Conservation (phyloP, 805 yeast genomes). For the Wickerhamiella galacta region DNA sequence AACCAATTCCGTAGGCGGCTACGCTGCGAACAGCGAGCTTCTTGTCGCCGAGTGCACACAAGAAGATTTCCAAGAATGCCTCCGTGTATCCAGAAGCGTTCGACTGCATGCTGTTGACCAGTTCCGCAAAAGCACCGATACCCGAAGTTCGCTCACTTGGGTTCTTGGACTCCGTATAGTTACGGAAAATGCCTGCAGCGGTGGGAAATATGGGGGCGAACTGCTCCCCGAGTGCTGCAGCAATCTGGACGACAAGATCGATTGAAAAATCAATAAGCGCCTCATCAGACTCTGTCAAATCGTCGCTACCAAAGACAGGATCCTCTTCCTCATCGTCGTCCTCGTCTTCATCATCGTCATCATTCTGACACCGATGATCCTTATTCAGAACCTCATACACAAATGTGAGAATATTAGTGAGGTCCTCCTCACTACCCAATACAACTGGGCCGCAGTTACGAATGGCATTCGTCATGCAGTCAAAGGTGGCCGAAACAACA, state of each 20-base stretch:
- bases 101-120: slow-evolving; percentile 55
- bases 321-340: slow-evolving; percentile 41
- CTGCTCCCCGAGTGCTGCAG: slow-evolving; percentile 62
- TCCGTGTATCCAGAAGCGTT: slow-evolving; percentile 45
- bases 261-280: slow-evolving; percentile 68
- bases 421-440: slow-evolving; percentile 36
- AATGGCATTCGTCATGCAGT: slow-evolving; percentile 50
- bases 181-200: slow-evolving; percentile 39
- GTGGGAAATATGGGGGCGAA: slow-evolving; percentile 66
- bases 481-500: slow-evolving; percentile 66
- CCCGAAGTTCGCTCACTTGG: slow-evolving; percentile 66
- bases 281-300: slow-evolving; percentile 33
- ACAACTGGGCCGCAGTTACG: slow-evolving; percentile 54
- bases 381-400: slow-evolving; percentile 60
- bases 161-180: slow-evolving; percentile 31
- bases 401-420: slow-evolving; percentile 55
- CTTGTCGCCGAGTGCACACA: slow-evolving; percentile 52
- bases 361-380: slow-evolving; percentile 70
- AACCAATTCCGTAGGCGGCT: slow-evolving; percentile 91
- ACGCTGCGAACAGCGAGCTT: slow-evolving; percentile 70
- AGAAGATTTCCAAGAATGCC: slow-evolving; percentile 48
- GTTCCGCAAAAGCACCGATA: slow-evolving; percentile 83
- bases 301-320: slow-evolving; percentile 23
- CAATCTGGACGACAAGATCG: slow-evolving; percentile 66
- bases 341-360: slow-evolving; percentile 37